Percentiles rank a stretch among this genome's conserved stretches.
Conservation (phyloP, 768 basidiomycete genomes). For the Boletus sp. region DNA sequence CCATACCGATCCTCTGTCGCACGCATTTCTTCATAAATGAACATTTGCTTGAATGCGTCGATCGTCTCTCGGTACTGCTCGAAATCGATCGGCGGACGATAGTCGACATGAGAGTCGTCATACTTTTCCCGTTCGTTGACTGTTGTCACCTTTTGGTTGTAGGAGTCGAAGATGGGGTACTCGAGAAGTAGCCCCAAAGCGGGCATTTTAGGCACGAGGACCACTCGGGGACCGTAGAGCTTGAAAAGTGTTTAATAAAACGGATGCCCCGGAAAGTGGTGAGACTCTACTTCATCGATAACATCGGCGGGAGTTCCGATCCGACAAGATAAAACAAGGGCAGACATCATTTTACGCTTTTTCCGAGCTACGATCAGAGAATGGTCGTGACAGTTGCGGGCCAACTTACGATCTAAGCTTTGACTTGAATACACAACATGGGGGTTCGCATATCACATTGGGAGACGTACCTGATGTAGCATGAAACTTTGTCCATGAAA, state of each 20-base stretch:
- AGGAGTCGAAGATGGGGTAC: slow-evolving; percentile 76
- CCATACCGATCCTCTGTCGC: slow-evolving; percentile 74
- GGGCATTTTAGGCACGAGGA: slow-evolving; percentile 94
- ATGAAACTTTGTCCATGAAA: slow-evolving; percentile 99
- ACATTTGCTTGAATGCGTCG: slow-evolving; percentile 75
- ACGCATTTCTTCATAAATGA: slow-evolving; percentile 87
- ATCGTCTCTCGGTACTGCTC: slow-evolving; percentile 63
- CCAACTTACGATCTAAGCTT: slow-evolving; percentile 30
- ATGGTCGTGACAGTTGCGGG: background rate
- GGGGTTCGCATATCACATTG: background rate
- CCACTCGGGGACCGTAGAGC: slow-evolving; percentile 75
- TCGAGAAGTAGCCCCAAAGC: slow-evolving; percentile 91
- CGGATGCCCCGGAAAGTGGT: background rate
- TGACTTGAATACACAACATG: slow-evolving; percentile 24
- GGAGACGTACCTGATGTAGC: slow-evolving; percentile 85
- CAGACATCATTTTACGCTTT: slow-evolving; percentile 96
- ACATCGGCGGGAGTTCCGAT: slow-evolving; percentile 71
- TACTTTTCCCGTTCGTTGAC: slow-evolving; percentile 43
- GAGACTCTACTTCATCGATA: slow-evolving; percentile 59
- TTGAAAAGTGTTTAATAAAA: slow-evolving; percentile 22
- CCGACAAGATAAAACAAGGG: slow-evolving; percentile 74
- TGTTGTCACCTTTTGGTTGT: slow-evolving; percentile 55
- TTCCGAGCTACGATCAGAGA: slow-evolving; percentile 9
- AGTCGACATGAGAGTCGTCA: slow-evolving; percentile 52
- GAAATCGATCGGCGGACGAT: slow-evolving; percentile 72